Percentiles rank a stretch among this genome's conserved stretches.
Evolutionary conservation across 2,329 filamentous ascomycete species (phyloP).

Genomic region (Lecanicillium sp.): DNA sequence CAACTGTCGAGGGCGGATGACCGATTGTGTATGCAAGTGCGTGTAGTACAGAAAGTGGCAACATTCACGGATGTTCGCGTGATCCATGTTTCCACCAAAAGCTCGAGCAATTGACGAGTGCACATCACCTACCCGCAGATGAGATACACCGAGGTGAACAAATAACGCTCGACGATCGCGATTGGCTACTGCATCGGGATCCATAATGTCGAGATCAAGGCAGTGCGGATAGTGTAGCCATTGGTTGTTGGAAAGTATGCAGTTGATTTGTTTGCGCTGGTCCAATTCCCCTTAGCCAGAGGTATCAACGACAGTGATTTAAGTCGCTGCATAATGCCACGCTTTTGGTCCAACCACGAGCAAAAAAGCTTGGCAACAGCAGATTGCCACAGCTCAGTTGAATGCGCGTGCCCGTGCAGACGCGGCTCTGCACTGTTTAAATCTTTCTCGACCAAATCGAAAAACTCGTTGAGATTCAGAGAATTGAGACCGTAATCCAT

Average conservation of each 20-base stretch:
- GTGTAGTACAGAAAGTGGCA: slow-evolving; percentile 15
- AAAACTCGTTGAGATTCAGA: neutral
- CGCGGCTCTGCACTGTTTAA: neutral
- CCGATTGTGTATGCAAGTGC: neutral
- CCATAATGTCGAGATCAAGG: slow-evolving; percentile 3
- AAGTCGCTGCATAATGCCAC: neutral
- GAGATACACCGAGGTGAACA: slow-evolving; percentile 4
- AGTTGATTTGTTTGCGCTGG: neutral
- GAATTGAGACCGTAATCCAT: neutral
- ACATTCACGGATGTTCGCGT: neutral
- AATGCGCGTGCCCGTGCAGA: neutral
- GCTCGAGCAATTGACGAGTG: neutral
- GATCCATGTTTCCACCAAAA: neutral
- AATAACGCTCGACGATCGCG: slow-evolving; percentile 10
- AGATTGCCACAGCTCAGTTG: slow-evolving; percentile 1
- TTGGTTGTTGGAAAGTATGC: neutral
- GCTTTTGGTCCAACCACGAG: neutral
- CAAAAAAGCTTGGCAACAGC: neutral
- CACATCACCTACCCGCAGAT: too few species aligned
- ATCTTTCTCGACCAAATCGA: neutral
- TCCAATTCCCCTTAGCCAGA: neutral
- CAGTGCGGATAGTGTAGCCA: neutral
- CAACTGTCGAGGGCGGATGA: too few species aligned
- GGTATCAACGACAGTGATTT: neutral
- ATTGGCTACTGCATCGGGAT: slow-evolving; percentile 6